Conservation (phyloP, 106 monocot species). For the Chionographis japonica region DNA sequence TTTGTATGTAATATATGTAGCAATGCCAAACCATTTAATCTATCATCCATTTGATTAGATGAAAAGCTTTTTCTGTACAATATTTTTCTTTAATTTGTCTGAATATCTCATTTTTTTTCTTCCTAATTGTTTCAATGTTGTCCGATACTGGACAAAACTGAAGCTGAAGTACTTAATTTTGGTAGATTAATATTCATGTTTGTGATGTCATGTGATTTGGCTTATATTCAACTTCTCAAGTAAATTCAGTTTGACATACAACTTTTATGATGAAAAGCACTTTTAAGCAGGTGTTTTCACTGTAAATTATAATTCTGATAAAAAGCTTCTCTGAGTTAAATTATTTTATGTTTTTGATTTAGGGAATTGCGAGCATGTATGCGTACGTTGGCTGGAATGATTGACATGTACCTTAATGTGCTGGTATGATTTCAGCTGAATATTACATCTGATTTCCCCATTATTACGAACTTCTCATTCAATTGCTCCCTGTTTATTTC, state of each 20-base stretch:
- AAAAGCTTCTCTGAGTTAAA: background rate
- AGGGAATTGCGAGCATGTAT: constrained; percentile 77
- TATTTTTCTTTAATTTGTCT: background rate
- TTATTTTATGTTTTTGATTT: background rate
- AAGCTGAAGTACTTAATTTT: too few relatives aligned
- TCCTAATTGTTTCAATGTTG: background rate
- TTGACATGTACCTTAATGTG: constrained; percentile 77
- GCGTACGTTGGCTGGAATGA: constrained; percentile 81
- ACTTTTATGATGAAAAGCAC: too few relatives aligned
- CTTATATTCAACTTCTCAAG: too few relatives aligned
- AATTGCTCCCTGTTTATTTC: background rate
- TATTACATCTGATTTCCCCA: background rate
- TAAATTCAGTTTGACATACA: too few relatives aligned
- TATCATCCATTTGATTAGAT: background rate
- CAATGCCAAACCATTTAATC: background rate
- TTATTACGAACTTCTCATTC: too few relatives aligned
- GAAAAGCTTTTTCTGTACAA: background rate
- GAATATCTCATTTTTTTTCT: background rate
- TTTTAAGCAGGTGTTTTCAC: background rate
- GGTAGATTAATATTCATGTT: too few relatives aligned
- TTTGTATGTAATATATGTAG: background rate
- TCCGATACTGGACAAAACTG: background rate
- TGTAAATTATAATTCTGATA: background rate
- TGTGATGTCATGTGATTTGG: too few relatives aligned
- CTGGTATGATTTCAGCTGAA: constrained; percentile 58